Evolutionary conservation across 345 rosid species (phyloP), one percentile per base, ranked within the genome.

Genomic region (Melaleuca alternifolia): DNA sequence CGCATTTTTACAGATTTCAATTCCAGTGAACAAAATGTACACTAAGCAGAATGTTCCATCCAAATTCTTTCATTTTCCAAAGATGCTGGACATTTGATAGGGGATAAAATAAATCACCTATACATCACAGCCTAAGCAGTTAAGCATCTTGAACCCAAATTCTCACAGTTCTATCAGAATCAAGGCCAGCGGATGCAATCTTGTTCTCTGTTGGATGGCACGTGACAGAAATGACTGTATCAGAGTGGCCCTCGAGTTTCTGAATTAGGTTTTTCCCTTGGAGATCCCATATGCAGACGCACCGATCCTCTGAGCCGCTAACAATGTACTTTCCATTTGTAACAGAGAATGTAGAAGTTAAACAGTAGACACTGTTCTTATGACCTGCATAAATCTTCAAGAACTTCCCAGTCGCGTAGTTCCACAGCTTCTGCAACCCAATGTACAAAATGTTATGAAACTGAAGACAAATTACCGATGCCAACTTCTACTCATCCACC

Each of bases 211-310:
- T 48, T 0, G 98, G 99, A 88, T 97, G 99, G 81, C 99, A 97
- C 62, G 88, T 91, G 33, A 97, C 99, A 5, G 99, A 97, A 87
- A 97, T 92, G 46, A 94, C 98, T 6, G 97, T 91, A 81, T 97
- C 99, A 7, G 90, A 82, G 85, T 97, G 99, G 83, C 98, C 99
- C 90, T 94, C 96, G 20, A 97, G 93, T 88, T 89, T 97, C 93
- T 96, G 99, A 77, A 97, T 57, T 94, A 94, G 89, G 37, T 94
- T 95, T 89, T 93, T 96, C 86, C 89, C 93, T 89, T 97, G 99
- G 75, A 97, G 94, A 93, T 97, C 98, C 99, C 99, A 97, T 37
- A 97, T 77, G 89, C 96, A 97, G 50, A 97, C 94, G 85, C 98
- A 95, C 18, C 92, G 92, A 79, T 96, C 99, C 87, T 97, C 99